Evolutionary conservation across 768 basidiomycete genomes (phyloP), one percentile per base, ranked within the genome.

Genomic region (Boletus bicolor): DNA sequence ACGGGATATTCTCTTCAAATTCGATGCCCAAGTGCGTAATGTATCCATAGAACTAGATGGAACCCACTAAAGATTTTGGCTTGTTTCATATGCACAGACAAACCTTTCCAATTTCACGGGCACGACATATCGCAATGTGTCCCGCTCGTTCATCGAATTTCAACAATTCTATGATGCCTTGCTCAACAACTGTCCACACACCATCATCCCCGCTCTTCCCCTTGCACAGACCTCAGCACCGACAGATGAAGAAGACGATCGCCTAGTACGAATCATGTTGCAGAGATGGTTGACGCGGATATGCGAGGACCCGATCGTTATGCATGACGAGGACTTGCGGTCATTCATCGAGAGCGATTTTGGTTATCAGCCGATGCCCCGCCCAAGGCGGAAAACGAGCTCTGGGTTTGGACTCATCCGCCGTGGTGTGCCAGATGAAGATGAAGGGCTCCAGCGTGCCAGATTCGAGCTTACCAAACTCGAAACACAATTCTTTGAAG

Each of bases 261-360:
- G 97, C 19, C 80, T 99, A 3, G 93, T 99, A 34, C 89, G 89
- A 69, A 89, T 95, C 57, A 93, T 95, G 82, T 78, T 98, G 21
- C 97, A 98, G 72, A 78, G 91, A 57, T 99, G 97, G 96, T 81
- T 97, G 51, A 86, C 91, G 11, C 79, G 97, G 53, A 84, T 98
- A 34, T 96, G 90, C 73, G 93, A 95, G 68, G 93, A 98, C 69
- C 85, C 86, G 2, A 91, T 97, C 51, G 73, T 98, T 32, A 75
- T 92, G 39, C 76, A 85, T 53, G 96, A 98, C 64, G 97, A 98
- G 65, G 97, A 99, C 68, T 72, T 98, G 55, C 85, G 96, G 32
- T 89, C 89, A 15, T 99, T 99, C 69, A 83, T 99, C 57, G 97
- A 99, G 74, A 94, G 87, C 62, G 96, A 98, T 72, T 99, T 98